These are phyloP conservation scores for Bruguiera sexangula DNA, from an alignment of 345 rosid species.

Conservation along the genomic window DNA sequence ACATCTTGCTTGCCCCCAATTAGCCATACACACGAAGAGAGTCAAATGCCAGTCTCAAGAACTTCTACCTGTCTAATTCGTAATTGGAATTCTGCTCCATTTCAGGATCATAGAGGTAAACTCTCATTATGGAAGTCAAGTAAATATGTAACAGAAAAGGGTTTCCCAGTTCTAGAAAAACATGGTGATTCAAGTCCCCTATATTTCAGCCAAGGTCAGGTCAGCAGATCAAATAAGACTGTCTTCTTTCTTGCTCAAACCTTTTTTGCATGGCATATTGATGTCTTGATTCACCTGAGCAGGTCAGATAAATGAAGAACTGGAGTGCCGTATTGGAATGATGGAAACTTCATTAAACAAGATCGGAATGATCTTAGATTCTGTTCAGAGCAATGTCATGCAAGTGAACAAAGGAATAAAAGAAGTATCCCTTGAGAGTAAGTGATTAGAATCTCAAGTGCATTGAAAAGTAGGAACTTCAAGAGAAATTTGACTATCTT, in stretches of 20 bases:
- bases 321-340: slow-evolving; percentile 62
- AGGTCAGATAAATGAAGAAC: slow-evolving; percentile 70
- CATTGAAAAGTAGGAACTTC: slow-evolving; percentile 3
- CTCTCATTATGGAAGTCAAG: neutral
- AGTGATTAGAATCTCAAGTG: slow-evolving; percentile 28
- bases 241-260: neutral
- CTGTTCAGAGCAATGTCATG: slow-evolving; percentile 78
- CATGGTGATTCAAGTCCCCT: neutral
- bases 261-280: slow-evolving; percentile 1
- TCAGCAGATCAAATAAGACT: neutral
- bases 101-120: slow-evolving; percentile 53
- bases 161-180: neutral
- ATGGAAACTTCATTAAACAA: slow-evolving; percentile 75
- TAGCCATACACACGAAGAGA: slow-evolving; percentile 56
- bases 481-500: neutral
- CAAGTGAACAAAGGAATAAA: slow-evolving; percentile 79
- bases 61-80: slow-evolving; percentile 45
- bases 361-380: slow-evolving; percentile 72
- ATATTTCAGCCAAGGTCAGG: neutral
- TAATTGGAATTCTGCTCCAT: slow-evolving; percentile 56
- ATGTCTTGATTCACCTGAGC: slow-evolving; percentile 24
- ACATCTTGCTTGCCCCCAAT: slow-evolving; percentile 45
- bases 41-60: slow-evolving; percentile 50
- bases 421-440: slow-evolving; percentile 64
- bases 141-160: neutral